These are phyloP conservation scores for Rhododendron molle DNA, from an alignment of 148 eudicot genomes.

Conservation along the genomic window DNA sequence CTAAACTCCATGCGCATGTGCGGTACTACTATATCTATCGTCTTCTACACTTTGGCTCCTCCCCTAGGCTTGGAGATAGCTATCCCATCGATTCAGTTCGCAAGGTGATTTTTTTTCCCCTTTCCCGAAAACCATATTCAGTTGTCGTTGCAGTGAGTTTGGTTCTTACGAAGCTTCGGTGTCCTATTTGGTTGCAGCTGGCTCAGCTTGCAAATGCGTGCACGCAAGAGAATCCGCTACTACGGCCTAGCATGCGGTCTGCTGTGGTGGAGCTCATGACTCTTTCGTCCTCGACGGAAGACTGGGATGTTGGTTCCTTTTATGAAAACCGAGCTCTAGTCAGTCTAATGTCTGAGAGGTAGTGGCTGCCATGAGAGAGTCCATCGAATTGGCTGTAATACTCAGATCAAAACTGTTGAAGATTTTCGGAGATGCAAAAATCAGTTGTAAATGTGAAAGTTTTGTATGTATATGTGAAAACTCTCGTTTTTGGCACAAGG, in stretches of 20 bases:
- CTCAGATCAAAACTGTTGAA: too few species aligned
- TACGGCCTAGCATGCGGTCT: conserved; percentile 70
- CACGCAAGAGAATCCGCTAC: conserved; percentile 55
- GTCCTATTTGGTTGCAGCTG: conserved; percentile 19
- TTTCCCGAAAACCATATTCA: too few species aligned
- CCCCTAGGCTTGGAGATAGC: too few species aligned
- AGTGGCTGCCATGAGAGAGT: conserved; percentile 3
- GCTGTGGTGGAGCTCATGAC: conserved; percentile 65
- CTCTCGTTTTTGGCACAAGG: too few species aligned
- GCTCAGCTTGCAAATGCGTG: conserved; percentile 78
- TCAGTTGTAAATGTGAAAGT: too few species aligned
- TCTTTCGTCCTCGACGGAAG: conserved; percentile 56
- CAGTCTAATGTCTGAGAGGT: conserved; percentile 63
- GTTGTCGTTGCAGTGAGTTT: not conserved
- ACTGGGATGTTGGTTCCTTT: conserved; percentile 62
- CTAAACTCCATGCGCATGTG: too few species aligned
- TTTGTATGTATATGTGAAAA: not conserved
- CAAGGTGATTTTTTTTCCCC: too few species aligned
- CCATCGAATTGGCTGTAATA: not conserved
- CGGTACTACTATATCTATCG: too few species aligned
- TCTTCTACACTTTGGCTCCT: too few species aligned
- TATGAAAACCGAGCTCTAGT: conserved; percentile 45
- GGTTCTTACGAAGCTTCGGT: not conserved
- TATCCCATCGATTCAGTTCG: too few species aligned
- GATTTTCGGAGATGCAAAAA: not conserved